Conservation (phyloP, 257 asterid species). For the Linaria vulgaris region DNA sequence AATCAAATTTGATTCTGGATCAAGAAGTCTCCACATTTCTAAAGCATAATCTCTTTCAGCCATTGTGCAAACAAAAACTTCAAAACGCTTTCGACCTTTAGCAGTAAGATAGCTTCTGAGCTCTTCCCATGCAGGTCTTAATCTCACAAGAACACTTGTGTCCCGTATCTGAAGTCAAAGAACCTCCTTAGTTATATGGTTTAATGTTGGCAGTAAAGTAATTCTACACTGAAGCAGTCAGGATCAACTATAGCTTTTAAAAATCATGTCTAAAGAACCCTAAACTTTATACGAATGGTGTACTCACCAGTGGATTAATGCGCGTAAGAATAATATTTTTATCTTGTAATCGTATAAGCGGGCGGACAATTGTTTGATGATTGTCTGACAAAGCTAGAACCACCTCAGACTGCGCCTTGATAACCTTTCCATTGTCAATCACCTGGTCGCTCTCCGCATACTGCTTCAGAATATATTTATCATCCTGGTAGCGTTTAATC, state of each 20-base stretch:
- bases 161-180: slow-evolving; percentile 72
- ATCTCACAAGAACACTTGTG: slow-evolving; percentile 96
- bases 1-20: slow-evolving; percentile 89
- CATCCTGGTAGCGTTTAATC: slow-evolving; percentile 89
- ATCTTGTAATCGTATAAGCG: slow-evolving; percentile 81
- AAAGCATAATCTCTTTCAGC: slow-evolving; percentile 97
- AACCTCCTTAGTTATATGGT: slow-evolving; percentile 6
- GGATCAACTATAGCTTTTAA: slow-evolving; percentile 14
- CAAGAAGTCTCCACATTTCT: slow-evolving; percentile 99
- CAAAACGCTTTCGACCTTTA: slow-evolving; percentile 93
- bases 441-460: slow-evolving; percentile 95
- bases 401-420: slow-evolving; percentile 83
- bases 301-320: slow-evolving; percentile 73
- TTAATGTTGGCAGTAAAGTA: not conserved
- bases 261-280: slow-evolving; percentile 9
- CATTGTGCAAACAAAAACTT: slow-evolving; percentile 98
- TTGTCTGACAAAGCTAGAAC: slow-evolving; percentile 76
- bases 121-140: slow-evolving; percentile 99
- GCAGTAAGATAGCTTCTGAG: slow-evolving; percentile 94
- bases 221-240: slow-evolving; percentile 17
- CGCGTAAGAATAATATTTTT: slow-evolving; percentile 92
- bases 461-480: slow-evolving; percentile 79
- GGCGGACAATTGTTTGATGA: slow-evolving; percentile 88
- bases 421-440: slow-evolving; percentile 74
- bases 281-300: slow-evolving; percentile 19